Evolutionary conservation across 2,329 filamentous ascomycete species (phyloP).

Genomic region (Neofusicoccum ribis): DNA sequence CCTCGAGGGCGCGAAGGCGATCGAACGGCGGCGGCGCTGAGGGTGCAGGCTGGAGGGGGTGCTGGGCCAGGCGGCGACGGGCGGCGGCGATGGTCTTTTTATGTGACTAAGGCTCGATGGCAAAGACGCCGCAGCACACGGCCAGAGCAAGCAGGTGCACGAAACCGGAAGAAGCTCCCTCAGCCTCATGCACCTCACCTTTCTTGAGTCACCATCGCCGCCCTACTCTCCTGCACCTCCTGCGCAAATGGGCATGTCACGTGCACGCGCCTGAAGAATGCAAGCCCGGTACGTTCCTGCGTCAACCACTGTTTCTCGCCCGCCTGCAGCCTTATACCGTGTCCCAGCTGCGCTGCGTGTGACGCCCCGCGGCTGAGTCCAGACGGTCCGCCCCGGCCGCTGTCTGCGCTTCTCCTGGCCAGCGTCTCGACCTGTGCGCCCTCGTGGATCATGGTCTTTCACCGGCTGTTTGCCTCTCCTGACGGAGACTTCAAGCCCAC

Average conservation of each 20-base stretch:
- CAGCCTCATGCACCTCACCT: conserved; percentile 18
- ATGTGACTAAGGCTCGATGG: conserved; percentile 4
- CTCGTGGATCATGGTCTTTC: neutral
- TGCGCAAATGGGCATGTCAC: neutral
- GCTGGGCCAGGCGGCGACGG: neutral
- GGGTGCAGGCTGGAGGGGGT: neutral
- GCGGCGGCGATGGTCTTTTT: conserved; percentile 10
- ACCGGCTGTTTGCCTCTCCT: neutral
- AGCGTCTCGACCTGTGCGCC: neutral
- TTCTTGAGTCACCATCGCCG: conserved; percentile 9
- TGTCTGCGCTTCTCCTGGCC: neutral
- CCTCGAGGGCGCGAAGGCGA: neutral
- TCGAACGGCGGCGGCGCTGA: neutral
- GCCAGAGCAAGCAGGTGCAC: conserved; percentile 15
- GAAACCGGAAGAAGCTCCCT: conserved; percentile 15
- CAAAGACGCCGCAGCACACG: conserved; percentile 4
- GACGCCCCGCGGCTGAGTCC: neutral
- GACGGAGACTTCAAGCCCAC: neutral
- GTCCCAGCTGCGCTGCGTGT: neutral
- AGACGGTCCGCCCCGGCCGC: neutral
- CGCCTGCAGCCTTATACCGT: conserved; percentile 13
- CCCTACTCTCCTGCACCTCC: neutral
- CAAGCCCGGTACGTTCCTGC: conserved; percentile 6
- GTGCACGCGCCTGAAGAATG: conserved; percentile 4
- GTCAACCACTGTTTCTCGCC: conserved; percentile 11